phyloP scores from a whole-genome alignment of 1,284 basidiomycete species.

The Somion occarium region DNA sequence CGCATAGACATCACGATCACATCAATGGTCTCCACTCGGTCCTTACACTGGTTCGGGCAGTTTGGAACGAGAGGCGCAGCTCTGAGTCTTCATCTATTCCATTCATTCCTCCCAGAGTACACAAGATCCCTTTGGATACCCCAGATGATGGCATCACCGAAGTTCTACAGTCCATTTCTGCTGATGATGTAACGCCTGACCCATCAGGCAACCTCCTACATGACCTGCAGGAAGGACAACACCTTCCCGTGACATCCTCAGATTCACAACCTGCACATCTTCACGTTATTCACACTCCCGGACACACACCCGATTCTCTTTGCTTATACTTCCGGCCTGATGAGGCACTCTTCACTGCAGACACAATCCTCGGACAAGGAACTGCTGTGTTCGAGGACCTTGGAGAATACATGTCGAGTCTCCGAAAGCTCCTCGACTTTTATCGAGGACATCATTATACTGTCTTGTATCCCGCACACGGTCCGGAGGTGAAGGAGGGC shows the following conservation, averaged over 20 bases:
- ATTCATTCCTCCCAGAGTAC: constrained; percentile 62
- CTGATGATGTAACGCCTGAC: constrained; percentile 39
- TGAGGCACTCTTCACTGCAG: constrained; percentile 79
- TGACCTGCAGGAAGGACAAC: constrained; percentile 50
- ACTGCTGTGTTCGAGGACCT: constrained; percentile 91
- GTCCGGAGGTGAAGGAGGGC: constrained; percentile 67
- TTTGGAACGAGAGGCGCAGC: constrained; percentile 48
- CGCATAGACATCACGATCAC: constrained; percentile 91
- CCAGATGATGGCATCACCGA: constrained; percentile 31
- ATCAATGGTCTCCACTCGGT: constrained; percentile 74
- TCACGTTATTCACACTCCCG: constrained; percentile 80
- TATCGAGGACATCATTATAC: constrained; percentile 31
- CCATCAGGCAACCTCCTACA: constrained; percentile 44
- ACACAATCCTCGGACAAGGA: constrained; percentile 89
- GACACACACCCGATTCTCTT: constrained; percentile 88
- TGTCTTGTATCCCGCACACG: constrained; percentile 83
- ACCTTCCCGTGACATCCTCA: constrained; percentile 27
- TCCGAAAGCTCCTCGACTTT: constrained; percentile 58
- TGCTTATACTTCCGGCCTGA: constrained; percentile 63
- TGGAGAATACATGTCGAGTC: constrained; percentile 62
- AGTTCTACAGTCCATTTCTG: constrained; percentile 39
- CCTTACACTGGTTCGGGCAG: constrained; percentile 56
- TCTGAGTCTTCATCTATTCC: constrained; percentile 26
- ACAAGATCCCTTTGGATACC: constrained; percentile 55
- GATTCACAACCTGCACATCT: constrained; percentile 28